Percentiles rank a stretch among this genome's conserved stretches.
Evolutionary conservation across 2,329 filamentous ascomycete genomes (phyloP).

Genomic region (Fonsecaea pugnacius): DNA sequence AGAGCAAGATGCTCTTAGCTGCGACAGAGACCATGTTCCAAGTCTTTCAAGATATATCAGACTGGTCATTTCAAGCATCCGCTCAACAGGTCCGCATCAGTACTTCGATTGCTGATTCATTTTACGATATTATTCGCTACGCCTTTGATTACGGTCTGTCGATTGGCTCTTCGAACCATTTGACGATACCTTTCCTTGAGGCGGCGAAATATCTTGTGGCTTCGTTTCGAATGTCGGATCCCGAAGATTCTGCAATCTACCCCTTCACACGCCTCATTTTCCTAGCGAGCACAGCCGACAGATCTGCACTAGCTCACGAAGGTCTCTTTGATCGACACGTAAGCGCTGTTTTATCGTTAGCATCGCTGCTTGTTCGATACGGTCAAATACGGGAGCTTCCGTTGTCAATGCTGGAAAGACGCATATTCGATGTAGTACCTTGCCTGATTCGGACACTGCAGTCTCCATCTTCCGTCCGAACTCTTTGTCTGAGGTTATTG

Average conservation of each 20-base stretch:
- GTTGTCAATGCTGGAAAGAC: conserved; percentile 70
- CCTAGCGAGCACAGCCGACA: conserved; percentile 55
- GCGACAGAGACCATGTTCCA: conserved; percentile 78
- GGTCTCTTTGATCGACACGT: conserved; percentile 67
- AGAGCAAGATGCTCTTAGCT: conserved; percentile 62
- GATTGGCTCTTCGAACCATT: conserved; percentile 52
- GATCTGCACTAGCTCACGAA: conserved; percentile 34
- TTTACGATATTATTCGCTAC: conserved; percentile 72
- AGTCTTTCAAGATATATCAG: conserved; percentile 80
- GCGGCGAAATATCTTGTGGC: conserved; percentile 77
- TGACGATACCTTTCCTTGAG: conserved; percentile 68
- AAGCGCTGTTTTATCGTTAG: conserved; percentile 66
- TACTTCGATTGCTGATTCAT: conserved; percentile 67
- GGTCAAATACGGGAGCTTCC: conserved; percentile 67
- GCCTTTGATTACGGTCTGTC: conserved; percentile 75
- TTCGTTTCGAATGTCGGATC: conserved; percentile 72
- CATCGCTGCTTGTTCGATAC: conserved; percentile 71
- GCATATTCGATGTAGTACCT: conserved; percentile 75
- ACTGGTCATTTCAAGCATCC: conserved; percentile 77
- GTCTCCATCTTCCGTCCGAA: conserved; percentile 2
- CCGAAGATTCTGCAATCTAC: conserved; percentile 73
- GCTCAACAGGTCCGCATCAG: conserved; percentile 72
- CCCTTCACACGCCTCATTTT: conserved; percentile 74
- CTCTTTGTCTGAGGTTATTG: conserved; percentile 22
- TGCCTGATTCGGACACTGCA: conserved; percentile 27